Conservation (phyloP, 148 eudicot genomes). For the Vaccinium macrocarpon region DNA sequence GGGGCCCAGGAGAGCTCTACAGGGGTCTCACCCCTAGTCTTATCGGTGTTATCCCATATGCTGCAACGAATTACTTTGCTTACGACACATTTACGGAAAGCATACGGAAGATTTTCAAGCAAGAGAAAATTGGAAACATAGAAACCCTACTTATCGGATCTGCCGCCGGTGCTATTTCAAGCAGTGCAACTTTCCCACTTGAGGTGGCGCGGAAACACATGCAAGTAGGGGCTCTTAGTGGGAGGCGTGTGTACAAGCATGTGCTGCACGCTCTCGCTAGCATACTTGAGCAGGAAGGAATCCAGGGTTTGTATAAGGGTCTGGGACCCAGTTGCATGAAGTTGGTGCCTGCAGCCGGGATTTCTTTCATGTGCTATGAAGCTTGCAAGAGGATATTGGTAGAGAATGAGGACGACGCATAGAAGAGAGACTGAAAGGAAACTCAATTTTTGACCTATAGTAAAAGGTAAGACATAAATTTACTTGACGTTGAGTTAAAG, state of each 20-base stretch:
- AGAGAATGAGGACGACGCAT: slow-evolving; percentile 63
- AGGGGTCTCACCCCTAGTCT: slow-evolving; percentile 81
- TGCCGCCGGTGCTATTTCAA: slow-evolving; percentile 93
- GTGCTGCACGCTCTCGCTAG: slow-evolving; percentile 71
- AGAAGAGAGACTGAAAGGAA: slow-evolving; percentile 18
- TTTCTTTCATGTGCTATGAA: slow-evolving; percentile 97
- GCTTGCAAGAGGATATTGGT: slow-evolving; percentile 91
- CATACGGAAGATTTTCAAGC: slow-evolving; percentile 62
- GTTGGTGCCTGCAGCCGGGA: slow-evolving; percentile 94
- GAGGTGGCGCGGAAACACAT: slow-evolving; percentile 97
- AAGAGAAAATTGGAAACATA: slow-evolving; percentile 75
- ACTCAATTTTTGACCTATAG: not conserved
- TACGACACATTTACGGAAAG: slow-evolving; percentile 78
- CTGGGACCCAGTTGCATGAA: slow-evolving; percentile 93
- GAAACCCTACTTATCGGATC: slow-evolving; percentile 88
- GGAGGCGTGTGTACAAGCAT: slow-evolving; percentile 72
- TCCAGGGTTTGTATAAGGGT: slow-evolving; percentile 75
- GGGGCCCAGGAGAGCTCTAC: slow-evolving; percentile 76
- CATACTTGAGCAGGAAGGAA: slow-evolving; percentile 78
- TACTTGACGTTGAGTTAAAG: not conserved
- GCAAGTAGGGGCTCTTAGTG: slow-evolving; percentile 88
- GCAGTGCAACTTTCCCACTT: slow-evolving; percentile 87
- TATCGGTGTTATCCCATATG: slow-evolving; percentile 82
- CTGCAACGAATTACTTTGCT: slow-evolving; percentile 83
- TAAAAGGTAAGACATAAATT: not conserved